These are phyloP conservation scores for Sinapis alba DNA, from an alignment of 441 rosid genomes.

Conservation along the genomic window DNA sequence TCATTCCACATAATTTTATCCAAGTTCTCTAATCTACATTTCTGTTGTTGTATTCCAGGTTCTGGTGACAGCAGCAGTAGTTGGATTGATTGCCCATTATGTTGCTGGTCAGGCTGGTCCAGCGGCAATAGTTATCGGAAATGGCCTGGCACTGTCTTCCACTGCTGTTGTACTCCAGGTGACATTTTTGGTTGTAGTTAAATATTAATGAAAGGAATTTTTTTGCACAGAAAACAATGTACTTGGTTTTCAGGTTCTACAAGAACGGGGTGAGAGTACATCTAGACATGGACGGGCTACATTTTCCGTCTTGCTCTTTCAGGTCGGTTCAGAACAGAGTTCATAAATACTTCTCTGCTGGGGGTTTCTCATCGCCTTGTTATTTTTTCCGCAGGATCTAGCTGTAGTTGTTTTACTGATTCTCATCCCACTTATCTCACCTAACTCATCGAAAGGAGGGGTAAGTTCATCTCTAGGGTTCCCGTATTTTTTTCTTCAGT, in stretches of 20 bases:
- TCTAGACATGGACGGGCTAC: slow-evolving; percentile 99
- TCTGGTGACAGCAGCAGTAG: slow-evolving; percentile 82
- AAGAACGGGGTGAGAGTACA: slow-evolving; percentile 98
- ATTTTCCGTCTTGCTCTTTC: slow-evolving; percentile 95
- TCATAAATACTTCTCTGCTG: slow-evolving; percentile 25
- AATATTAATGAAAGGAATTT: too few species aligned
- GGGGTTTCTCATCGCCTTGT: slow-evolving; percentile 18
- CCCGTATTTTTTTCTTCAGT: slow-evolving; percentile 21
- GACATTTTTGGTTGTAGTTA: slow-evolving; percentile 8
- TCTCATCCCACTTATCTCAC: slow-evolving; percentile 97
- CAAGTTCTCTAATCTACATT: slow-evolving; percentile 24
- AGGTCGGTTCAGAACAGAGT: slow-evolving; percentile 53
- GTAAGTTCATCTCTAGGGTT: slow-evolving; percentile 49
- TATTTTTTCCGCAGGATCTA: slow-evolving; percentile 69
- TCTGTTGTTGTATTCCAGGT: slow-evolving; percentile 60
- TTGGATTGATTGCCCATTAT: slow-evolving; percentile 83
- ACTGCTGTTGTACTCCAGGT: slow-evolving; percentile 99
- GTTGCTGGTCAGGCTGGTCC: slow-evolving; percentile 86
- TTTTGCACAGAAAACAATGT: background rate
- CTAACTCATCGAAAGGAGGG: slow-evolving; percentile 99
- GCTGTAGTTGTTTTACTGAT: slow-evolving; percentile 98
- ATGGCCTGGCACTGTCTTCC: slow-evolving; percentile 95
- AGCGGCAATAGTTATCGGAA: slow-evolving; percentile 95
- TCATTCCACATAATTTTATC: background rate
- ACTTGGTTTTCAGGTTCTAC: slow-evolving; percentile 77